phyloP scores from a whole-genome alignment of 108 stramenopile genomes.

The Skeletonema costatum region DNA sequence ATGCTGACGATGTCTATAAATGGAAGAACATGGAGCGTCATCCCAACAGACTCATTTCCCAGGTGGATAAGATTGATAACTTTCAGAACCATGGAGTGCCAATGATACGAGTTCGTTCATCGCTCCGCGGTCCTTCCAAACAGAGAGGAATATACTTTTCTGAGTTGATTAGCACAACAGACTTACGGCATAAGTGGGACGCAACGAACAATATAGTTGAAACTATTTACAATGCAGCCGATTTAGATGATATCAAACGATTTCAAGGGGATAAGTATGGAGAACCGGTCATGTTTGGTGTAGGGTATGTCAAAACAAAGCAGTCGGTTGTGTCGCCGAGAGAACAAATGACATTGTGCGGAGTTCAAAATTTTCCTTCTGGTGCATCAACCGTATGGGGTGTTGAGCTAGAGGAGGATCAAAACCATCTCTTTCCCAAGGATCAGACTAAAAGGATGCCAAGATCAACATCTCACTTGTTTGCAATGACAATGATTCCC shows the following conservation, averaged over 20 bases:
- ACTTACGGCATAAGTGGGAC: slow-evolving; percentile 46
- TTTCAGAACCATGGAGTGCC: slow-evolving; percentile 39
- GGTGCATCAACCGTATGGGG: slow-evolving; percentile 52
- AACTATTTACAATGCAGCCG: slow-evolving; percentile 28
- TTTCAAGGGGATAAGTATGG: slow-evolving; percentile 27
- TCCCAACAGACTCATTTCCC: slow-evolving; percentile 26
- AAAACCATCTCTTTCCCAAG: slow-evolving; percentile 47
- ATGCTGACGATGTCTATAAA: slow-evolving; percentile 29
- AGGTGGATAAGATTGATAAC: slow-evolving; percentile 51
- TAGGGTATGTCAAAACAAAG: slow-evolving; percentile 53
- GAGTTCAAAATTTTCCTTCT: slow-evolving; percentile 37
- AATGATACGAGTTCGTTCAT: slow-evolving; percentile 37
- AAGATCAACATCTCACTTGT: slow-evolving; percentile 42
- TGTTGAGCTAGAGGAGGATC: slow-evolving; percentile 40
- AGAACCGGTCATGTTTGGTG: slow-evolving; percentile 28
- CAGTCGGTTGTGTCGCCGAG: slow-evolving; percentile 46
- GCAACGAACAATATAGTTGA: slow-evolving; percentile 35
- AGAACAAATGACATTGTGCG: slow-evolving; percentile 56
- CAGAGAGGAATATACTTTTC: slow-evolving; percentile 31
- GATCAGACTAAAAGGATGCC: slow-evolving; percentile 24
- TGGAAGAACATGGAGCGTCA: slow-evolving; percentile 44
- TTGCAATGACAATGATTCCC: slow-evolving; percentile 47
- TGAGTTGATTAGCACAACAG: slow-evolving; percentile 5
- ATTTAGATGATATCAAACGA: slow-evolving; percentile 29
- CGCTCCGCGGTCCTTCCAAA: slow-evolving; percentile 36